Evolutionary conservation across 73 alveolate genomes (phyloP).

Genomic region (Paramecium caudatum): DNA sequence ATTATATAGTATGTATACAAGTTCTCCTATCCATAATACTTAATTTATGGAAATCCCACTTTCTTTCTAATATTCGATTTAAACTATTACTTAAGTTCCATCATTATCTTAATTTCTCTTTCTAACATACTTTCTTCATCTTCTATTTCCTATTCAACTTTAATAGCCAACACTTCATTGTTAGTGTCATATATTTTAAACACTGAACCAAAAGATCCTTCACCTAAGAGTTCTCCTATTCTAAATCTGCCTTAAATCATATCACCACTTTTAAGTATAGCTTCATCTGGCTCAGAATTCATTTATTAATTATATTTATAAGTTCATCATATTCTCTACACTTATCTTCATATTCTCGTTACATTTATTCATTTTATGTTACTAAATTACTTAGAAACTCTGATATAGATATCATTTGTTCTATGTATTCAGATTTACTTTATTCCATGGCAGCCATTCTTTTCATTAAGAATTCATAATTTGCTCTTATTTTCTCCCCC

Average conservation of each 20-base stretch:
- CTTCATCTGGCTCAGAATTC: conserved; percentile 24
- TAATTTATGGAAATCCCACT: conserved; percentile 63
- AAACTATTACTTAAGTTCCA: conserved; percentile 13
- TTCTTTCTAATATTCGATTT: background rate
- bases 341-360: background rate
- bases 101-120: conserved; percentile 55
- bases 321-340: background rate
- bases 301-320: conserved; percentile 30
- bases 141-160: conserved; percentile 36
- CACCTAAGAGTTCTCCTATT: conserved; percentile 29
- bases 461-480: background rate
- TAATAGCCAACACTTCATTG: conserved; percentile 39
- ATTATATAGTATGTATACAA: conserved; percentile 43
- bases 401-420: background rate
- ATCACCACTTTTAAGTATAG: conserved; percentile 11
- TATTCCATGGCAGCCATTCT: background rate
- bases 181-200: background rate
- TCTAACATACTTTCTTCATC: conserved; percentile 61
- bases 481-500: background rate
- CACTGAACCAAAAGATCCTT: conserved; percentile 61
- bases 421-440: background rate
- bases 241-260: conserved; percentile 42
- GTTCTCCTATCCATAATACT: conserved; percentile 43
- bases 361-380: background rate
- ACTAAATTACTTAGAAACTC: background rate